Evolutionary conservation across 1,284 basidiomycete genomes (phyloP).

Genomic region (Leccinum angustisporum): DNA sequence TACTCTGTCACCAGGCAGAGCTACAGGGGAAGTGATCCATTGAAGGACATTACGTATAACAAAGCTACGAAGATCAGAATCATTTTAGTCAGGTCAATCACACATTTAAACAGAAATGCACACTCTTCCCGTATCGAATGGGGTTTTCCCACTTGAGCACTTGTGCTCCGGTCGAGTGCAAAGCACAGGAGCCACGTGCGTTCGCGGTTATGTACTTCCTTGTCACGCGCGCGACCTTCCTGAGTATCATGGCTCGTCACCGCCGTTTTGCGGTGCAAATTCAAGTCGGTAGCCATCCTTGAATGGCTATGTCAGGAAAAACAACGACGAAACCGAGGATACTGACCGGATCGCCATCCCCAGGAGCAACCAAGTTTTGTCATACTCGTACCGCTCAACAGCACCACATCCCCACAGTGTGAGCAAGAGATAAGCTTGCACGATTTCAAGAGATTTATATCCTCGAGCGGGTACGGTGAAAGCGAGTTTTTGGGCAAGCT

Average conservation of each 20-base stretch:
- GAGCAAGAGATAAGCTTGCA: constrained; percentile 86
- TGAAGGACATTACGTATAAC: constrained; percentile 83
- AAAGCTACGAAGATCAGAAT: constrained; percentile 47
- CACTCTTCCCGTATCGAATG: constrained; percentile 84
- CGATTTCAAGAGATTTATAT: constrained; percentile 95
- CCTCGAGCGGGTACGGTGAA: constrained; percentile 83
- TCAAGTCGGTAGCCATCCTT: constrained; percentile 95
- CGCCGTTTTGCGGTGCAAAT: constrained; percentile 87
- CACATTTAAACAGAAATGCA: constrained; percentile 35
- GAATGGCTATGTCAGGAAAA: constrained; percentile 12
- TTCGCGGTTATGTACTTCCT: constrained; percentile 91
- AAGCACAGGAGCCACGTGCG: constrained; percentile 94
- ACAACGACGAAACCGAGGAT: neutral
- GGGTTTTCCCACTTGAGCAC: constrained; percentile 92
- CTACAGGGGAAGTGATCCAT: constrained; percentile 67
- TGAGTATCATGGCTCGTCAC: constrained; percentile 67
- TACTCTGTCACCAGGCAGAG: constrained; percentile 61
- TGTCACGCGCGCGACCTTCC: constrained; percentile 71
- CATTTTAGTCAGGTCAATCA: neutral
- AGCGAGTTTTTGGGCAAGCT: constrained; percentile 88
- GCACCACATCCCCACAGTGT: constrained; percentile 87
- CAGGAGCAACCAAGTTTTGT: constrained; percentile 90
- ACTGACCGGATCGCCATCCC: constrained; percentile 81
- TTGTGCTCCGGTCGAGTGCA: constrained; percentile 85
- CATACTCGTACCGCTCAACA: constrained; percentile 93